Evolutionary conservation across 305 asterid genomes (phyloP).

Genomic region (Euphrasia arctica): DNA sequence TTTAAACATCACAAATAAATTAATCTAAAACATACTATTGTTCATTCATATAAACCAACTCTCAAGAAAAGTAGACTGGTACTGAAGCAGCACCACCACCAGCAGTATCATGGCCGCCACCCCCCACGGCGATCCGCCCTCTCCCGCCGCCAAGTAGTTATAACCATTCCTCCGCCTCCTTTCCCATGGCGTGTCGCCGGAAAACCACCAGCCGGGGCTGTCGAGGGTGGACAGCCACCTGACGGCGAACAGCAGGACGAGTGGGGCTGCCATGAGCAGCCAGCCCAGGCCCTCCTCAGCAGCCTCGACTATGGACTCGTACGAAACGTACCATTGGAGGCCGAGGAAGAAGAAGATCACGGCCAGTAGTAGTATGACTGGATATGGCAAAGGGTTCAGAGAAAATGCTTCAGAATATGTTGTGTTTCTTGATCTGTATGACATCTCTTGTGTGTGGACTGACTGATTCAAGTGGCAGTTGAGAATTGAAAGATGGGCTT

Average conservation of each 20-base stretch:
- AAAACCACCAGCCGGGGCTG: slow-evolving; percentile 29
- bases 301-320: slow-evolving; percentile 61
- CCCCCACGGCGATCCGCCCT: slow-evolving; percentile 68
- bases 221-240: slow-evolving; percentile 51
- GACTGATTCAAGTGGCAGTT: slow-evolving; percentile 34
- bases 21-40: not conserved
- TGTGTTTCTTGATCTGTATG: slow-evolving; percentile 35
- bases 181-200: slow-evolving; percentile 45
- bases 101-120: slow-evolving; percentile 59
- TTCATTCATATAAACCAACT: slow-evolving; percentile 48
- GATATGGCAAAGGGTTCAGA: slow-evolving; percentile 66
- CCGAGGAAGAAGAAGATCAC: slow-evolving; percentile 69
- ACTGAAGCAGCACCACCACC: slow-evolving; percentile 50
- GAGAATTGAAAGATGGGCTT: slow-evolving; percentile 26
- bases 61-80: slow-evolving; percentile 66
- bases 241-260: slow-evolving; percentile 55
- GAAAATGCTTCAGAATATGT: slow-evolving; percentile 44
- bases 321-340: slow-evolving; percentile 77
- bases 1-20: not conserved
- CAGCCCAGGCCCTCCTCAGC: slow-evolving; percentile 76
- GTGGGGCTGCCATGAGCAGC: slow-evolving; percentile 61
- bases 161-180: slow-evolving; percentile 27
- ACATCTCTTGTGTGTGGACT: slow-evolving; percentile 12
- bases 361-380: slow-evolving; percentile 58
- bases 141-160: slow-evolving; percentile 29